phyloP scores from a whole-genome alignment of 768 basidiomycete genomes.

The Exsudoporus frostii region DNA sequence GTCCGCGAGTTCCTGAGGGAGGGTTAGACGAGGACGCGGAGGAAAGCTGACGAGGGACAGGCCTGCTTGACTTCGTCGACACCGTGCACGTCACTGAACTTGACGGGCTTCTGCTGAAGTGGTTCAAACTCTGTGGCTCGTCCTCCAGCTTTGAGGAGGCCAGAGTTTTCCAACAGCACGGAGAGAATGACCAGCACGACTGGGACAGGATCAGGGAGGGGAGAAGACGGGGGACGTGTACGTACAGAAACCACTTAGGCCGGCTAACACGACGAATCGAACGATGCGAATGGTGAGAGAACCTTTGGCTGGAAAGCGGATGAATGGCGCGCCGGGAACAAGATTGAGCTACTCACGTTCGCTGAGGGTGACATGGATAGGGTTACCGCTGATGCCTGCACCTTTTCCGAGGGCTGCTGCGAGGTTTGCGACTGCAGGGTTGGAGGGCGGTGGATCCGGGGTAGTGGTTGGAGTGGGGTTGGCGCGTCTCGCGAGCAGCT shows the following conservation, averaged over 20 bases:
- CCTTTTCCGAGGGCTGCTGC: slow-evolving; percentile 41
- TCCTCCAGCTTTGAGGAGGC: slow-evolving; percentile 85
- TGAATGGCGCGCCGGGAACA: not conserved
- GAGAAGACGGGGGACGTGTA: slow-evolving; percentile 8
- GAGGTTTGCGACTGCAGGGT: slow-evolving; percentile 40
- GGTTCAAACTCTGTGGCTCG: slow-evolving; percentile 83
- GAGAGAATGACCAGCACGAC: slow-evolving; percentile 84
- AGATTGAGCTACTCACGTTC: slow-evolving; percentile 56
- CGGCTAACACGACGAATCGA: slow-evolving; percentile 55
- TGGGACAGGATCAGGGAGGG: slow-evolving; percentile 25
- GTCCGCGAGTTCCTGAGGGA: slow-evolving; percentile 79
- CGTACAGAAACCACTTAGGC: slow-evolving; percentile 66
- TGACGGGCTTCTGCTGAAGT: slow-evolving; percentile 74
- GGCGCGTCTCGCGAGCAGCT: slow-evolving; percentile 34
- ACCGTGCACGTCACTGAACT: slow-evolving; percentile 94
- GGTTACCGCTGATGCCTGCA: slow-evolving; percentile 47
- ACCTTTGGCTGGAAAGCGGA: slow-evolving; percentile 52
- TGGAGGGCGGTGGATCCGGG: slow-evolving; percentile 16
- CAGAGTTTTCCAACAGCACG: slow-evolving; percentile 89
- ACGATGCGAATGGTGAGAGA: slow-evolving; percentile 61
- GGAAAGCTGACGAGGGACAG: slow-evolving; percentile 17
- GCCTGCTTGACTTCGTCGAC: slow-evolving; percentile 96
- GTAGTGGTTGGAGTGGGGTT: slow-evolving; percentile 3
- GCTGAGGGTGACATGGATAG: slow-evolving; percentile 77
- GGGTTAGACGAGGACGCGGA: not conserved